These are phyloP conservation scores for Purshia tridentata DNA, from an alignment of 306 rosid genomes.

Conservation along the genomic window DNA sequence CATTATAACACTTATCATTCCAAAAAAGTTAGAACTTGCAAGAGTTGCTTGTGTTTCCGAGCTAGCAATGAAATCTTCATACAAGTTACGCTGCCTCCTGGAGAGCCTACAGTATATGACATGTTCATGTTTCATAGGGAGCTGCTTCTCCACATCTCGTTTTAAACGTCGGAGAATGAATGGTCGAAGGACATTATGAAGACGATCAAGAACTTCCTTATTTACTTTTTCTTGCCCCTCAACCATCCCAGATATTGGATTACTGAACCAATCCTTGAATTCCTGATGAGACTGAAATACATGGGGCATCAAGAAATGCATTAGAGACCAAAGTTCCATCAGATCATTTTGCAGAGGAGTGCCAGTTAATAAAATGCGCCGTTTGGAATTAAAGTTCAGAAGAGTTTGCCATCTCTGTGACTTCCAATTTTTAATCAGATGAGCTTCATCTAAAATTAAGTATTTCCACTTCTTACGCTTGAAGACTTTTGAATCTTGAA, in stretches of 20 bases:
- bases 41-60: constrained; percentile 97
- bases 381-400: constrained; percentile 90
- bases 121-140: constrained; percentile 93
- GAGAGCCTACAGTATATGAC: constrained; percentile 88
- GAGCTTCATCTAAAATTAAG: constrained; percentile 97
- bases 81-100: constrained; percentile 91
- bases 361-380: constrained; percentile 91
- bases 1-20: constrained; percentile 96
- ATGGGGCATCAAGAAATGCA: constrained; percentile 99
- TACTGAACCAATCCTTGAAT: constrained; percentile 97
- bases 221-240: constrained; percentile 98
- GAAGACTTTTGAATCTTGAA: constrained; percentile 96
- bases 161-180: constrained; percentile 92
- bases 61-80: constrained; percentile 96
- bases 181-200: constrained; percentile 97
- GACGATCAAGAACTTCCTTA: constrained; percentile 97
- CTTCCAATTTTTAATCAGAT: constrained; percentile 97
- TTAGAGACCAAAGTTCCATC: constrained; percentile 99
- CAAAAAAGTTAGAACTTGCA: constrained; percentile 89
- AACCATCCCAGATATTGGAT: constrained; percentile 99
- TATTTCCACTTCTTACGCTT: constrained; percentile 99
- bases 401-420: constrained; percentile 99
- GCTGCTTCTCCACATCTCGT: constrained; percentile 97
- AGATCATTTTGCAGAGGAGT: constrained; percentile 98
- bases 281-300: constrained; percentile 98